Evolutionary conservation across 306 rosid species (phyloP), one percentile per base, ranked within the genome.

Genomic region (Canavalia ensiformis): DNA sequence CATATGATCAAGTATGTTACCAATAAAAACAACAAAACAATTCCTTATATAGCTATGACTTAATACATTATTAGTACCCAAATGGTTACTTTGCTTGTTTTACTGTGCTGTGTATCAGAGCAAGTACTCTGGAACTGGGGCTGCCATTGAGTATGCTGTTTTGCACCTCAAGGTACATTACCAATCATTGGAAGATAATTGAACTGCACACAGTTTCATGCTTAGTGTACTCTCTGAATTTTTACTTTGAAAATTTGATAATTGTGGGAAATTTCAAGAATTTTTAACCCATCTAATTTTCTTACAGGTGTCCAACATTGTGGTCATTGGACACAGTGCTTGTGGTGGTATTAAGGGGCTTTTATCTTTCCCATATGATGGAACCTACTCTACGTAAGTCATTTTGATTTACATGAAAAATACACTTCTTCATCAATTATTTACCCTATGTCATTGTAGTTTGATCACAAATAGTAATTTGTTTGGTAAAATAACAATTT

Each of bases 291-390:
- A 57, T 56, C 1, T 50, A 41, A 59, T 74, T 37, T 45, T 46
- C 31, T 13, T 35, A 54, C 76, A 95, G 99, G 99, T 95, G 45
- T 81, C 88, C 71, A 76, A 91, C 84, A 95, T 95, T 80, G 88
- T 87, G 46, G 88, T 87, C 60, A 87, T 87, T 81, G 90, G 90
- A 8, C 98, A 94, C 91, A 94, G 98, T 54, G 97, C 94, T 86
- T 92, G 98, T 86, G 98, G 98, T 59, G 98, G 98, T 58, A 92
- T 94, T 29, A 94, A 94, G 91, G 98, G 94, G 12, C 98, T 94
- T 65, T 10, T 94, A 86, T 88, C 94, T 25, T 59, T 94, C 30
- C 88, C 94, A 44, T 87, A 8, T 49, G 91, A 90, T 81, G 97
- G 94, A 80, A 1, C 83, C n/a, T 79, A 79, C 87, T 76, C 92